phyloP scores from a whole-genome alignment of 2,329 filamentous ascomycete species.

The Fusarium duplospermum region DNA sequence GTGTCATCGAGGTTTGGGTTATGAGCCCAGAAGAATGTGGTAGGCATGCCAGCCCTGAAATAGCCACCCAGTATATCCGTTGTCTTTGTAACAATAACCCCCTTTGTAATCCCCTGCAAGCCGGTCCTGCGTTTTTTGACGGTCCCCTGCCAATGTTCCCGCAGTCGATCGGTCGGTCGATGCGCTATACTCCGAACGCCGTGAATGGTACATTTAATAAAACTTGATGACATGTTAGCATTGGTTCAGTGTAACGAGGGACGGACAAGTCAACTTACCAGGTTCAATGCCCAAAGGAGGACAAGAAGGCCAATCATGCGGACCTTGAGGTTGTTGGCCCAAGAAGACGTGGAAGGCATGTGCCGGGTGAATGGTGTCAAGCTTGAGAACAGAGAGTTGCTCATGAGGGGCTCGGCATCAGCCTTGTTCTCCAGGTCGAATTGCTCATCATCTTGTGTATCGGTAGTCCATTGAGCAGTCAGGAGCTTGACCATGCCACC shows the following conservation, averaged over 20 bases:
- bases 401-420: constrained; percentile 31
- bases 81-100: background rate
- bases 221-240: constrained; percentile 16
- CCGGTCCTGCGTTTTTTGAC: background rate
- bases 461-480: constrained; percentile 23
- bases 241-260: background rate
- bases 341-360: constrained; percentile 31
- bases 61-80: background rate
- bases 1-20: constrained; percentile 22
- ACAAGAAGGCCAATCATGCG: constrained; percentile 31
- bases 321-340: constrained; percentile 35
- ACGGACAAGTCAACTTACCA: constrained; percentile 4
- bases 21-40: background rate
- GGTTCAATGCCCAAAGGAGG: constrained; percentile 32
- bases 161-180: background rate
- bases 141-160: constrained; percentile 3
- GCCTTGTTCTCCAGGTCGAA: constrained; percentile 34
- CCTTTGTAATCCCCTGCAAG: background rate
- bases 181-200: constrained; percentile 33
- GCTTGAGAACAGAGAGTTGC: constrained; percentile 15
- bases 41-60: background rate
- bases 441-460: constrained; percentile 13
- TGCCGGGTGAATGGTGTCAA: constrained; percentile 17
- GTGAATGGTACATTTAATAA: constrained; percentile 20
- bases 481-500: constrained; percentile 36